Percentiles rank a stretch among this genome's conserved stretches.
Evolutionary conservation across 495 filamentous ascomycete species (phyloP).

Genomic region (Cercophora newfieldiana): DNA sequence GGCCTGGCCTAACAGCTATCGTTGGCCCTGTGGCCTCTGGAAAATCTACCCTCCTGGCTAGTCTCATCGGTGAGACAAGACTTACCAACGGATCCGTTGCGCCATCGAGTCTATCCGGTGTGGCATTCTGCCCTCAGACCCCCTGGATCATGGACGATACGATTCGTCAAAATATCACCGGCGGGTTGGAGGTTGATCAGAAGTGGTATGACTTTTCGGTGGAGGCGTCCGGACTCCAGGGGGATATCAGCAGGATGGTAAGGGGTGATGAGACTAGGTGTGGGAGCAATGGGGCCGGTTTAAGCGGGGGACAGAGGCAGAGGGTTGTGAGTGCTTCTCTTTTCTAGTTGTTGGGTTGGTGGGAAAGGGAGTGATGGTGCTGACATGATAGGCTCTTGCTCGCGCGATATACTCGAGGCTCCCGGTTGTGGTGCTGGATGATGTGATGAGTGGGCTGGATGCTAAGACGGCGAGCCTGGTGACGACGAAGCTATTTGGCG

Average conservation of each 20-base stretch:
- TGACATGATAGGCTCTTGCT: slow-evolving; percentile 29
- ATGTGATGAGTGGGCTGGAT: slow-evolving; percentile 63
- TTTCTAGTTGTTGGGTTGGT: background rate
- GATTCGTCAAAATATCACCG: slow-evolving; percentile 34
- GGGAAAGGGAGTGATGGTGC: too few species aligned
- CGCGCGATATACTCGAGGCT: slow-evolving; percentile 33
- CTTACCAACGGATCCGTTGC: slow-evolving; percentile 6
- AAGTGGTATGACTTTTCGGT: slow-evolving; percentile 61
- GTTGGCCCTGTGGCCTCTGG: slow-evolving; percentile 39
- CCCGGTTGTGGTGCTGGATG: slow-evolving; percentile 32
- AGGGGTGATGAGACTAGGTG: slow-evolving; percentile 56
- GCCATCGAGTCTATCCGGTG: background rate
- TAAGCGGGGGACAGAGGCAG: slow-evolving; percentile 66
- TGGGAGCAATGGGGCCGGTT: slow-evolving; percentile 60
- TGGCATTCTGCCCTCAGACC: slow-evolving; percentile 35
- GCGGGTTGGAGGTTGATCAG: slow-evolving; percentile 51
- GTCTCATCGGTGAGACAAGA: slow-evolving; percentile 32
- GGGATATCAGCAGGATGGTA: slow-evolving; percentile 50
- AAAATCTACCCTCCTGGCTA: slow-evolving; percentile 37
- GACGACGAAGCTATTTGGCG: slow-evolving; percentile 49
- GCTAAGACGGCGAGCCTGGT: slow-evolving; percentile 56
- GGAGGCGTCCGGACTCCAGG: slow-evolving; percentile 55
- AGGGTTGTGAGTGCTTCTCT: slow-evolving; percentile 40
- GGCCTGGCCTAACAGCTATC: slow-evolving; percentile 20
- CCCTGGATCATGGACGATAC: slow-evolving; percentile 42